phyloP scores from a whole-genome alignment of 352 stramenopile species.

The Aphanomyces stellatus region DNA sequence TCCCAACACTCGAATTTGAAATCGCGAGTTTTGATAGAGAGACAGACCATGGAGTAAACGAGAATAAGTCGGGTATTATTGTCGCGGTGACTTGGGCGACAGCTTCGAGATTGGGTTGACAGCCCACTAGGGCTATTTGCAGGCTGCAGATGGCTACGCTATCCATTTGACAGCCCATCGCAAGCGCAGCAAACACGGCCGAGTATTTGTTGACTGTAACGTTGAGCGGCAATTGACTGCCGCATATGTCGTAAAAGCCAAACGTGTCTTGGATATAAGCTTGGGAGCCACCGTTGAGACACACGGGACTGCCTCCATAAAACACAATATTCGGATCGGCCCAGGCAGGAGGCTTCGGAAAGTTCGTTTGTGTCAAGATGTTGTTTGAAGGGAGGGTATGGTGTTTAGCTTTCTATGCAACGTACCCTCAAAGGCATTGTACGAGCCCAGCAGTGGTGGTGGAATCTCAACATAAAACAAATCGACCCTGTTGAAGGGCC shows the following conservation, averaged over 20 bases:
- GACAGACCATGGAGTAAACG: too few species aligned
- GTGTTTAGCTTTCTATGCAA: background rate
- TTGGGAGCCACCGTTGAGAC: background rate
- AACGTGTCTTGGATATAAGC: background rate
- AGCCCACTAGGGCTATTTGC: too few species aligned
- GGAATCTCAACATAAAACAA: background rate
- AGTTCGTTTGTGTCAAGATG: background rate
- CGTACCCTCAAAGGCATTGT: background rate
- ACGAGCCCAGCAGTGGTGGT: background rate
- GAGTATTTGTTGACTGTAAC: background rate
- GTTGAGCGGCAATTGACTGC: background rate
- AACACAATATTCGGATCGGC: background rate
- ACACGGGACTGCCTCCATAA: background rate
- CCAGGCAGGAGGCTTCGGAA: background rate
- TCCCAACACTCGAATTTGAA: background rate
- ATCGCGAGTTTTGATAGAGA: too few species aligned
- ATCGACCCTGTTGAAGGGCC: background rate
- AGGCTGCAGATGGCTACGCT: too few species aligned
- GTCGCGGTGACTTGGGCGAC: too few species aligned
- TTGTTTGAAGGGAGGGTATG: background rate
- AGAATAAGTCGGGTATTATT: too few species aligned
- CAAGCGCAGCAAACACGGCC: background rate
- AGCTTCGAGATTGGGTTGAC: too few species aligned
- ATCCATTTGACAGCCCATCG: too few species aligned
- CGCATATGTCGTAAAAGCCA: background rate